Base-by-base conservation (phyloP, 768 basidiomycete species). In the Gloeostereum incarnatum region DNA sequence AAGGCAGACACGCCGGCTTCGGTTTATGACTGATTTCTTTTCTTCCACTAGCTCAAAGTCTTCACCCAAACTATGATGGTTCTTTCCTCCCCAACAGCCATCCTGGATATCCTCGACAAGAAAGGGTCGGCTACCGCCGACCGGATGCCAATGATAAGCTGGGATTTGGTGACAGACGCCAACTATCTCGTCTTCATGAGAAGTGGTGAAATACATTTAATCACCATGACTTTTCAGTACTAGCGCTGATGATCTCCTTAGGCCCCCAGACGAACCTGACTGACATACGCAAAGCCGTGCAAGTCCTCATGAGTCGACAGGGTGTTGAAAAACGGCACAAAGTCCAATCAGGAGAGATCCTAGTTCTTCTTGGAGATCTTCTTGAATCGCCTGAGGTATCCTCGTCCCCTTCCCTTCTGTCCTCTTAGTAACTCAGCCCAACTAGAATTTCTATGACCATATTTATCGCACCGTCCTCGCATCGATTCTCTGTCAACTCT, bases 71-170 rank as follows among this genome's bases (percentile, higher is more conserved):
- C 48, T 8, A 44, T 46, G 14, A 40, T 58, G 23, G 49, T 59
- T 7, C 31, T 59, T 17, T 44, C 51, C 5, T 46, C 46, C 35
- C 34, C 46, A 3, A 19, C 40, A 4, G 42, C 45, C 10, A 49
- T 55, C 16, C 50, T 45, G 34, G 56, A 57, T 19, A 29, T 60
- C 11, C 34, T 60, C 44, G 58, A 60, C 30, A 53, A 54, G 43
- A 43, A 48, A 10, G 42, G 45, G 16, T 40, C 38, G 19, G 35
- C 41, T 5, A 55, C 53, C 5, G 44, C 39, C 6, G 54, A 59
- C 40, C 51, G 58, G 8, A 54, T 54, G 2, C 22, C 36, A 3
- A 49, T 33, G 26, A 36, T 48, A 39, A 44, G 56, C 11, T 49
- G 22, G 2, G 37, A 53, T 10, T 33, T 40, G 3, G 45, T 50